Evolutionary conservation across 73 alveolate species (phyloP).

Genomic region (Paramecium sexaurelia): DNA sequence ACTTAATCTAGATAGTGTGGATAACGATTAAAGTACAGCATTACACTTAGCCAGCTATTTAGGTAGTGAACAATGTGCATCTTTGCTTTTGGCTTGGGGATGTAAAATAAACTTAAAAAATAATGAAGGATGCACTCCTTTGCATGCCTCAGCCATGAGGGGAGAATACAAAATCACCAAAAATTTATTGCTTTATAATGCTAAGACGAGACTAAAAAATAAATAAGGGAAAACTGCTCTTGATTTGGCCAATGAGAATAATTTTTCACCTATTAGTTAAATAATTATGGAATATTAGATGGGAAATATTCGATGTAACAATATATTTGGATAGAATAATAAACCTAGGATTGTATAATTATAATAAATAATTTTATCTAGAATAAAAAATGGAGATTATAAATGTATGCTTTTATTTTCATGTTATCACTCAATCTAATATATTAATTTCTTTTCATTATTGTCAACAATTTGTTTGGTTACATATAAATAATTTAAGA

Average conservation of each 20-base stretch:
- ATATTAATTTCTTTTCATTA: not conserved
- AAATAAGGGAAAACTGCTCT: not conserved
- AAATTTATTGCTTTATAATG: not conserved
- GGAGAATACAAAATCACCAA: not conserved
- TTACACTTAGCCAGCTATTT: slow-evolving; percentile 87
- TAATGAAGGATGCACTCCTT: slow-evolving; percentile 83
- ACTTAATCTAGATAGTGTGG: slow-evolving; percentile 70
- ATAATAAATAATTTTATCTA: not conserved
- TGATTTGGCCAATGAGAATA: not conserved
- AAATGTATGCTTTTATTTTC: not conserved
- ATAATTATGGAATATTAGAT: not conserved
- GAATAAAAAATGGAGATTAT: not conserved
- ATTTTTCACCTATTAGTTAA: not conserved
- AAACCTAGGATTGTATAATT: not conserved
- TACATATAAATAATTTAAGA: not conserved
- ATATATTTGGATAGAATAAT: not conserved
- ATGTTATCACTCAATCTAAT: not conserved
- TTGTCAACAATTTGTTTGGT: not conserved
- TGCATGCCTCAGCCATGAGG: slow-evolving; percentile 80
- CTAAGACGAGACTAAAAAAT: not conserved
- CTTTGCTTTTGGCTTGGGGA: slow-evolving; percentile 78
- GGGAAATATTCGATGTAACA: not conserved
- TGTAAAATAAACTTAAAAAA: slow-evolving; percentile 73
- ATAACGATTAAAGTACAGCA: slow-evolving; percentile 74
- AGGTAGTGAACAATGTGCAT: slow-evolving; percentile 78